Conservation (phyloP, 2,329 filamentous ascomycete genomes). For the Westerdykella sp. region DNA sequence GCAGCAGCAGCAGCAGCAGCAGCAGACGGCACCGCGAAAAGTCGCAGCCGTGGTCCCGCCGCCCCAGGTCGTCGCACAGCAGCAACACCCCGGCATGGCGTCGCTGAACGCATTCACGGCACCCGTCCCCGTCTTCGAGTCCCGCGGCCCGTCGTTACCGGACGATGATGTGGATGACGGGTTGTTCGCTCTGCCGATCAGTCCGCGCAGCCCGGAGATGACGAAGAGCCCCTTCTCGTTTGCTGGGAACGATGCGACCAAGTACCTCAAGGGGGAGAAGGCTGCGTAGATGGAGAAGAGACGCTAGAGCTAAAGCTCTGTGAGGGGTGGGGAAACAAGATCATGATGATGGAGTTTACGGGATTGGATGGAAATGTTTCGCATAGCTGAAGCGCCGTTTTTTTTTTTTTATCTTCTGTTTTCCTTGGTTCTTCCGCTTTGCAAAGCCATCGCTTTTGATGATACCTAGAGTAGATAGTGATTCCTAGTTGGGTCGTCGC, state of each 20-base stretch:
- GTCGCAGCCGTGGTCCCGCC: conserved; percentile 32
- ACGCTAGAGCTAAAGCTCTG: neutral
- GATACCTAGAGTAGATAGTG: conserved; percentile 20
- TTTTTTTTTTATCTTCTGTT: neutral
- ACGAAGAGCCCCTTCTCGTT: conserved; percentile 74
- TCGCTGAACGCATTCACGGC: conserved; percentile 42
- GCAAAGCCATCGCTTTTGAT: conserved; percentile 7
- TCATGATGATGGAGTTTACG: no score
- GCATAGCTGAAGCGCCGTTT: no score
- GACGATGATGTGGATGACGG: conserved; percentile 63
- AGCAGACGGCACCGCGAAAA: conserved; percentile 24
- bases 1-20: no score
- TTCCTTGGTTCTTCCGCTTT: neutral
- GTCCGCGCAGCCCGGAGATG: conserved; percentile 80
- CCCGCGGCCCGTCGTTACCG: conserved; percentile 27
- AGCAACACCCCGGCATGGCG: conserved; percentile 33
- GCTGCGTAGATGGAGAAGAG: conserved; percentile 11
- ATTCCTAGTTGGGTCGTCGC: conserved; percentile 4
- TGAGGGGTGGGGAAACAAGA: neutral
- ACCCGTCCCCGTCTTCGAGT: conserved; percentile 23
- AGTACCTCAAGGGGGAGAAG: conserved; percentile 26
- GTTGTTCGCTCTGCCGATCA: conserved; percentile 80
- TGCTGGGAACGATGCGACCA: conserved; percentile 30
- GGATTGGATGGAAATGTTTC: no score
- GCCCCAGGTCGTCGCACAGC: conserved; percentile 32